Percentiles rank a stretch among this genome's conserved stretches.
Conservation (phyloP, 306 rosid genomes). For the Cercis canadensis region DNA sequence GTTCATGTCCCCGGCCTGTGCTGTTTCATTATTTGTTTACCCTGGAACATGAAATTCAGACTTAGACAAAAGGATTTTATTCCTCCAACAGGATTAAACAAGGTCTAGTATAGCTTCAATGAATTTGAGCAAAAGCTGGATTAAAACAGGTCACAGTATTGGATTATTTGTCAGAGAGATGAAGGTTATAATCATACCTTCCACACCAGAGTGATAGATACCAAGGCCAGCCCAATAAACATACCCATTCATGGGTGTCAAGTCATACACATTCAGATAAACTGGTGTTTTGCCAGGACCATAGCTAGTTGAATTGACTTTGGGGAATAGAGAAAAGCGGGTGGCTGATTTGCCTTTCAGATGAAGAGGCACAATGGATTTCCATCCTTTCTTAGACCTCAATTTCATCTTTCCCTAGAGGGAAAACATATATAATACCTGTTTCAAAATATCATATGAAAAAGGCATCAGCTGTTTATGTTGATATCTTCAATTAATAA, state of each 20-base stretch:
- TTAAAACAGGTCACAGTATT: constrained; percentile 1
- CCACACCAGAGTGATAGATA: constrained; percentile 95
- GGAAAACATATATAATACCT: constrained; percentile 43
- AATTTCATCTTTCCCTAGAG: constrained; percentile 65
- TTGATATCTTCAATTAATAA: constrained; percentile 13
- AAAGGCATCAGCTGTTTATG: constrained; percentile 23
- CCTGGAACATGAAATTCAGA: constrained; percentile 15
- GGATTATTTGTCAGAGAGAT: constrained; percentile 1
- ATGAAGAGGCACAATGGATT: constrained; percentile 66
- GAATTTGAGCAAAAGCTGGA: constrained; percentile 3
- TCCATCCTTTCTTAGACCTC: constrained; percentile 83
- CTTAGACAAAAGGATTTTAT: neutral
- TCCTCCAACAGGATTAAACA: neutral
- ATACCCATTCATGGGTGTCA: constrained; percentile 95
- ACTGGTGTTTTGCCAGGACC: constrained; percentile 80
- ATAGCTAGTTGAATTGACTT: constrained; percentile 60
- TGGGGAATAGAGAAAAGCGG: constrained; percentile 75
- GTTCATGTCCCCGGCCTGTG: no score
- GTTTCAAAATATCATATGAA: constrained; percentile 42
- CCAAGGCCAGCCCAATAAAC: constrained; percentile 97
- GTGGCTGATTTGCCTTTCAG: constrained; percentile 77
- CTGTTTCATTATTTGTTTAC: no score
- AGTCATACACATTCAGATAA: constrained; percentile 91
- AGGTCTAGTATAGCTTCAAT: neutral
- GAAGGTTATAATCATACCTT: constrained; percentile 58